Evolutionary conservation across 345 rosid genomes (phyloP).

Genomic region (Passiflora organensis): DNA sequence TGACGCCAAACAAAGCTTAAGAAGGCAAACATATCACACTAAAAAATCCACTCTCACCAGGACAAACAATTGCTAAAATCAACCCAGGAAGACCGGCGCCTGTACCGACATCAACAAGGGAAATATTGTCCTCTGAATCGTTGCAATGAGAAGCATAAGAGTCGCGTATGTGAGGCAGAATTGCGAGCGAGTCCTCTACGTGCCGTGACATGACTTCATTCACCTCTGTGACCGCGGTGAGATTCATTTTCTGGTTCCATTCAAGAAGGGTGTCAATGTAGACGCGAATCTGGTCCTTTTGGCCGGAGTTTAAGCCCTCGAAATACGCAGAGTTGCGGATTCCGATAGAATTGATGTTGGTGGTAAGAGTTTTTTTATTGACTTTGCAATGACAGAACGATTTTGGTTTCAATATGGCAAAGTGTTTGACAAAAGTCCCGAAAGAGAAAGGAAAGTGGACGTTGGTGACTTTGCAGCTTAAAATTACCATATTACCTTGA

Average conservation of each 20-base stretch:
- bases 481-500: constrained; percentile 24
- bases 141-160: constrained; percentile 38
- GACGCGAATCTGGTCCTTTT: constrained; percentile 56
- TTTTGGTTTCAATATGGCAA: constrained; percentile 28
- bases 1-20: not conserved
- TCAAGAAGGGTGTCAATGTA: constrained; percentile 68
- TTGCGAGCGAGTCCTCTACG: constrained; percentile 79
- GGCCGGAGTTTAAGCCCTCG: constrained; percentile 44
- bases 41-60: constrained; percentile 33
- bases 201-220: constrained; percentile 76
- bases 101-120: constrained; percentile 74
- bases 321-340: constrained; percentile 28
- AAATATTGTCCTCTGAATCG: constrained; percentile 33
- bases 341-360: constrained; percentile 4
- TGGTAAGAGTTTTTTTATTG: constrained; percentile 8
- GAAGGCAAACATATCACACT: not conserved
- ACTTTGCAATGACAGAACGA: constrained; percentile 13
- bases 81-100: constrained; percentile 93
- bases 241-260: constrained; percentile 93
- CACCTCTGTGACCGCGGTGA: constrained; percentile 67
- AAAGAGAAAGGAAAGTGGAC: constrained; percentile 26
- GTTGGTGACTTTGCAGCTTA: constrained; percentile 20
- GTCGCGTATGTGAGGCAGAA: constrained; percentile 51
- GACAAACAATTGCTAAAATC: constrained; percentile 74
- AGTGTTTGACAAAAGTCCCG: constrained; percentile 67